Evolutionary conservation across 805 yeast species (phyloP), one percentile per base, ranked within the genome.

Genomic region (Metschnikowia borealis): DNA sequence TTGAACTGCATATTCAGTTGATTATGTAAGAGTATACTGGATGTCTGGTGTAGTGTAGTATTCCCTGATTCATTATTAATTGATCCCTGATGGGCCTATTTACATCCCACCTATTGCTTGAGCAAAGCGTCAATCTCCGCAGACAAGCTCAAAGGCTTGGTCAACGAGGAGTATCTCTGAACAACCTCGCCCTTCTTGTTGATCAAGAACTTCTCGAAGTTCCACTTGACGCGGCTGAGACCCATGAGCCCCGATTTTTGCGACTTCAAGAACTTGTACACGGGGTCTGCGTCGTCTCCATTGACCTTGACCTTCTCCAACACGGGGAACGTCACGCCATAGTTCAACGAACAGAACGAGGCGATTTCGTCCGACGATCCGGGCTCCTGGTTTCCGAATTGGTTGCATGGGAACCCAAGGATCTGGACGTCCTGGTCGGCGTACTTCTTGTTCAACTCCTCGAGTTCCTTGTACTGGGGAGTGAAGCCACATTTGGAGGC

Each of bases 281-380:
- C 90, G 17, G 92, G 89, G 64, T 87, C 91, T 17, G 89, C 83
- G 40, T 82, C 70, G 54, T 76, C 69, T 46, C 99, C 99, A 67
- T 92, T 94, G 59, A 94, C 98, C 38, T 91, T 90, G 52, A 90
- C 68, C 77, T 91, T 92, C 66, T 80, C 77, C 80, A 92, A 72
- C 32, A 92, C 79, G 31, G 97, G 97, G 84, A 94, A 92, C 15
- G 86, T 74, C 38, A 92, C 97, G 48, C 97, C 97, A 66, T 84
- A 94, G 74, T 89, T 90, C 61, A 83, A 63, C 40, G 80, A 69
- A 69, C 97, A 90, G 71, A 86, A 87, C 42, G 76, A 67, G 18
- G 81, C 83, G 56, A 89, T 88, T 61, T 87, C 90, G 50, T 82
- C 74, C 33, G 66, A 59, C 15, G 54, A 47, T 3, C 75, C 75